Percentiles rank a stretch among this genome's conserved stretches.
These are phyloP conservation scores for Plectosphaerella plurivora DNA, from an alignment of 2,329 filamentous ascomycete species.

Conservation along the genomic window DNA sequence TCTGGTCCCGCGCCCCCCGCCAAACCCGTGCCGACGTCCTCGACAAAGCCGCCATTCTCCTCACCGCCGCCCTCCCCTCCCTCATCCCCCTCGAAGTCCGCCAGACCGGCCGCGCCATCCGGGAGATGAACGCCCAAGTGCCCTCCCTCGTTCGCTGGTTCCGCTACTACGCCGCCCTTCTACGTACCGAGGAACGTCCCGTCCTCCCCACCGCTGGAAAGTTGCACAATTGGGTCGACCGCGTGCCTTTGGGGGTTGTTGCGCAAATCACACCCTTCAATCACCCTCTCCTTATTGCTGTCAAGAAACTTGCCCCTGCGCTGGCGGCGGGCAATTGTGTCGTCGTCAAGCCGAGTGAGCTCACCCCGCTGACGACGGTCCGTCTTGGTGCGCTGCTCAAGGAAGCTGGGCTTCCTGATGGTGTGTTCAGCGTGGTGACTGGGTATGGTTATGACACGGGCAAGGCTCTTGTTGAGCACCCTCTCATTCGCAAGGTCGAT, in stretches of 20 bases:
- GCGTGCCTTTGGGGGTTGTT: conserved; percentile 54
- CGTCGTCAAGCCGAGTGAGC: conserved; percentile 58
- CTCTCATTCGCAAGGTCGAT: conserved; percentile 59
- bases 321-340: conserved; percentile 56
- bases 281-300: conserved; percentile 52
- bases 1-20: conserved; percentile 53
- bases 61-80: conserved; percentile 45
- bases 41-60: conserved; percentile 51
- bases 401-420: conserved; percentile 65
- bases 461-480: conserved; percentile 47
- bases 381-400: conserved; percentile 55
- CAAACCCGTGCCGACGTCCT: conserved; percentile 58
- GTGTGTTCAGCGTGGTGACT: conserved; percentile 61
- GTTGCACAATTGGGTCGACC: conserved; percentile 51
- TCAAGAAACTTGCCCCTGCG: conserved; percentile 58
- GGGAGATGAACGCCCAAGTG: conserved; percentile 68
- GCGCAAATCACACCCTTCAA: conserved; percentile 56
- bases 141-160: conserved; percentile 65
- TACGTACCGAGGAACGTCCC: conserved; percentile 62
- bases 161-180: conserved; percentile 63
- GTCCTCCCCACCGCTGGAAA: conserved; percentile 62
- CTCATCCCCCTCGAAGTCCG: conserved; percentile 61
- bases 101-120: conserved; percentile 64
- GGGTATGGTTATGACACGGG: conserved; percentile 50
- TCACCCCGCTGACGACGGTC: conserved; percentile 58